Conservation (phyloP, 73 alveolate genomes). For the Breviolum minutum region DNA sequence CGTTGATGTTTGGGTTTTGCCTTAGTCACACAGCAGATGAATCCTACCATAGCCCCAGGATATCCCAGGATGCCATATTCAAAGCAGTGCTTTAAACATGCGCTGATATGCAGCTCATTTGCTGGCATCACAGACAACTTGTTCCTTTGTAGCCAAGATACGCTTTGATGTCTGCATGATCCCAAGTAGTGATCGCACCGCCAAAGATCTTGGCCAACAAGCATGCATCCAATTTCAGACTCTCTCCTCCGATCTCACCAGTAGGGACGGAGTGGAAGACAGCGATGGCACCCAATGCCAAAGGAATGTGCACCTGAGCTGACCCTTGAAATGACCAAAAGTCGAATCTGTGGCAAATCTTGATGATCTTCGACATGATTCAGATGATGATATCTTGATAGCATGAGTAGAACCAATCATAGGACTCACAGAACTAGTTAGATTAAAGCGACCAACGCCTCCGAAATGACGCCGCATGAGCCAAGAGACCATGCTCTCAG, state of each 20-base stretch:
- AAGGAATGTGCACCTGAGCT: conserved; percentile 77
- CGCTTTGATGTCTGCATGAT: conserved; percentile 44
- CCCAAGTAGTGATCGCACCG: conserved; percentile 59
- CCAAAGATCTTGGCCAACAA: conserved; percentile 80
- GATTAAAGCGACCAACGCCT: background rate
- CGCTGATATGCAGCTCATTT: no score
- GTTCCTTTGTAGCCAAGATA: background rate
- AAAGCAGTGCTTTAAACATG: background rate
- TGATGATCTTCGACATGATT: background rate
- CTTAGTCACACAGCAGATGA: background rate
- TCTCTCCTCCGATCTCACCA: conserved; percentile 57
- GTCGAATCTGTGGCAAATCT: background rate
- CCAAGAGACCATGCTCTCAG: background rate
- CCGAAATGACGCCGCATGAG: background rate
- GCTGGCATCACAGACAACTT: background rate
- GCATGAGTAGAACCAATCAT: no score
- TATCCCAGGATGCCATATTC: no score
- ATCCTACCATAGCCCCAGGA: no score
- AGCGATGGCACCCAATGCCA: conserved; percentile 82
- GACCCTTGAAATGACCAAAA: no score
- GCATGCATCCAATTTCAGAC: conserved; percentile 47
- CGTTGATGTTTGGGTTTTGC: conserved; percentile 34
- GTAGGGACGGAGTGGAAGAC: conserved; percentile 83
- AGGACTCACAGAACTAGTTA: background rate
- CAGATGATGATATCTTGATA: no score